Percentiles rank a stretch among this genome's conserved stretches.
These are phyloP conservation scores for Boletus reticuloceps DNA, from an alignment of 768 basidiomycete genomes.

Conservation along the genomic window DNA sequence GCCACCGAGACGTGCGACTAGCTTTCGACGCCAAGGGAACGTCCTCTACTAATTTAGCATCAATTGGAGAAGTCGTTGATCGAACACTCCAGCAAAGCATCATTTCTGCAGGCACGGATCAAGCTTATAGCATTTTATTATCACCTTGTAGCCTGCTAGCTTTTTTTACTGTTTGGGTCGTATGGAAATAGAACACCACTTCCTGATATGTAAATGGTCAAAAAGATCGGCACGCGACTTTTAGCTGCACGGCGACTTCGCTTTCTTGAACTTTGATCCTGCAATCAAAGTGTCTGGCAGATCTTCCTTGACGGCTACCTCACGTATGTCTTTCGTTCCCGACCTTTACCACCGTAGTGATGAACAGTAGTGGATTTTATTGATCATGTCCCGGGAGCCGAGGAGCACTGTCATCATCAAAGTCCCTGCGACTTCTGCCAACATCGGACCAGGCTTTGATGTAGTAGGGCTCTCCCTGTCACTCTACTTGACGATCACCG, in stretches of 20 bases:
- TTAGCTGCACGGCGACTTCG: too few relatives aligned
- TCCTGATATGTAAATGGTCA: too few relatives aligned
- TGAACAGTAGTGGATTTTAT: background rate
- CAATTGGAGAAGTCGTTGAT: slow-evolving; percentile 10
- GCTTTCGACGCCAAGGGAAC: background rate
- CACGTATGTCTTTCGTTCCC: slow-evolving; percentile 3
- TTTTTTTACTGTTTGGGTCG: too few relatives aligned
- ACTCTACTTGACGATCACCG: slow-evolving; percentile 73
- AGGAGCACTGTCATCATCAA: slow-evolving; percentile 59
- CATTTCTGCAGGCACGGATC: background rate
- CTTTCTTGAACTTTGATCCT: too few relatives aligned
- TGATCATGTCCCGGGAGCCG: slow-evolving; percentile 27
- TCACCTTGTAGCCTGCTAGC: background rate
- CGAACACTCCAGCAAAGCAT: slow-evolving; percentile 2
- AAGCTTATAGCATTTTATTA: slow-evolving; percentile 13
- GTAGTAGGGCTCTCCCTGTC: slow-evolving; percentile 98
- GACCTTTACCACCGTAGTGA: background rate
- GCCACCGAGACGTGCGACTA: slow-evolving; percentile 1
- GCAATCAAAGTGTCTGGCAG: too few relatives aligned
- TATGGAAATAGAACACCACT: too few relatives aligned
- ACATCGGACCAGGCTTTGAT: slow-evolving; percentile 98
- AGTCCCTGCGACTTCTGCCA: slow-evolving; percentile 97
- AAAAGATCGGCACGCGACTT: too few relatives aligned
- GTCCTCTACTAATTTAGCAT: background rate
- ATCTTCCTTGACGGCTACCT: background rate